phyloP scores from a whole-genome alignment of 129 eudicot species.

The Centrapalus pauciflorus region DNA sequence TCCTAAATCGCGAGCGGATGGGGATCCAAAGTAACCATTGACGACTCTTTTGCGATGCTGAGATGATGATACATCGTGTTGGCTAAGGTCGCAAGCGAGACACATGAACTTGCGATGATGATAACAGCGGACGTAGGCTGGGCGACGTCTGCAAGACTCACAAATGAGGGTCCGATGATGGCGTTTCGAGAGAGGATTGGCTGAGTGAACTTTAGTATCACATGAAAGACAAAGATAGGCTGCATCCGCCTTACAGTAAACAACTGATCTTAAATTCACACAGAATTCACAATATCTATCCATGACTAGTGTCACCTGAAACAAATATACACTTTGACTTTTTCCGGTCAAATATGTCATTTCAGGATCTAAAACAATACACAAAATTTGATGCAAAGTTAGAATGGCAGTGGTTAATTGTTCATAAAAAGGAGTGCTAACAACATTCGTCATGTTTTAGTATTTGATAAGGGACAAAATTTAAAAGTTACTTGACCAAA shows the following conservation, averaged over 20 bases:
- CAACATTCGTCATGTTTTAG: too few relatives aligned
- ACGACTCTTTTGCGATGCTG: constrained; percentile 49
- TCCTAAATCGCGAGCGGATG: constrained; percentile 68
- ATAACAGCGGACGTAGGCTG: constrained; percentile 43
- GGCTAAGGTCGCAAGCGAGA: constrained; percentile 49
- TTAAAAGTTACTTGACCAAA: too few relatives aligned
- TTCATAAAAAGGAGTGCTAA: neutral
- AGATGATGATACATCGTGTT: constrained; percentile 37
- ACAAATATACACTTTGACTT: constrained; percentile 24
- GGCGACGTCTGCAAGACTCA: constrained; percentile 51
- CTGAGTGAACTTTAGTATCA: constrained; percentile 81
- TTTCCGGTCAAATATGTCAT: constrained; percentile 11
- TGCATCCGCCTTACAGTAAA: constrained; percentile 76
- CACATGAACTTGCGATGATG: constrained; percentile 75
- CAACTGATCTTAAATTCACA: constrained; percentile 50
- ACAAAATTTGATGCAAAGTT: neutral
- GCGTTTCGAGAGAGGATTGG: constrained; percentile 69
- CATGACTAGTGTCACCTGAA: constrained; percentile 43
- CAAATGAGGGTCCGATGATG: constrained; percentile 76
- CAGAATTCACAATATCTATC: constrained; percentile 82
- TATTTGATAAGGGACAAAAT: too few relatives aligned
- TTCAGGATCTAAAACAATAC: constrained; percentile 4
- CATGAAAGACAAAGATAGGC: constrained; percentile 84
- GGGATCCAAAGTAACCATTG: constrained; percentile 62
- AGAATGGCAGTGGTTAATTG: neutral